A percentile compares a stretch with the other conserved stretches of the same genome.
phyloP scores from a whole-genome alignment of 257 asterid species.

The Parsonsia alboflavescens region DNA sequence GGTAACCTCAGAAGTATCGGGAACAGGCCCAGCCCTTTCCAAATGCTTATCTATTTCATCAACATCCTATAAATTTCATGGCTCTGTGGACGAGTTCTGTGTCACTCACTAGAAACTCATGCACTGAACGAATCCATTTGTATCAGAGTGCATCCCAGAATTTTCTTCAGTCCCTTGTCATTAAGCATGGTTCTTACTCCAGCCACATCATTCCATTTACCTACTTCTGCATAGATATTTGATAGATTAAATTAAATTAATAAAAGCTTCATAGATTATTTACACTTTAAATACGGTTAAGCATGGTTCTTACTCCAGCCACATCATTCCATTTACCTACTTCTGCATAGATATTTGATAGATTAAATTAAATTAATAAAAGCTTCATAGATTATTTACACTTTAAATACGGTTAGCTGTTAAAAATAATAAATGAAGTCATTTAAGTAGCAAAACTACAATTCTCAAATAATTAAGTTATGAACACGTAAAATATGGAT shows the following conservation, averaged over 20 bases:
- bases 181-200: slow-evolving; percentile 22
- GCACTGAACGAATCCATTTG: slow-evolving; percentile 3
- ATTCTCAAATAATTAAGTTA: too few species aligned
- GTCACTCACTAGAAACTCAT: slow-evolving; percentile 7
- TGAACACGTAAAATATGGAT: too few species aligned
- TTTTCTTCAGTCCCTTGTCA: slow-evolving; percentile 25
- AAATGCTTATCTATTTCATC: slow-evolving; percentile 23
- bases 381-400: too few species aligned
- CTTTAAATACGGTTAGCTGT: too few species aligned
- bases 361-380: too few species aligned
- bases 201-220: slow-evolving; percentile 31
- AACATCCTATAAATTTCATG: slow-evolving; percentile 22
- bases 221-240: slow-evolving; percentile 29
- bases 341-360: slow-evolving; percentile 31
- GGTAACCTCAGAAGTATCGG: slow-evolving; percentile 22
- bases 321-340: slow-evolving; percentile 30
- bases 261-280: too few species aligned
- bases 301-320: slow-evolving; percentile 22
- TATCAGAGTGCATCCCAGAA: slow-evolving; percentile 28
- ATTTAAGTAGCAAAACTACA: too few species aligned
- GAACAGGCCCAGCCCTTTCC: slow-evolving; percentile 23
- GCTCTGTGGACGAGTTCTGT: neutral
- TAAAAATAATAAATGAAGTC: too few species aligned
- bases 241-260: too few species aligned
- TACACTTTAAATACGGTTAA: too few species aligned